Evolutionary conservation across 257 asterid species (phyloP).

Genomic region (Marsdenia floribunda): DNA sequence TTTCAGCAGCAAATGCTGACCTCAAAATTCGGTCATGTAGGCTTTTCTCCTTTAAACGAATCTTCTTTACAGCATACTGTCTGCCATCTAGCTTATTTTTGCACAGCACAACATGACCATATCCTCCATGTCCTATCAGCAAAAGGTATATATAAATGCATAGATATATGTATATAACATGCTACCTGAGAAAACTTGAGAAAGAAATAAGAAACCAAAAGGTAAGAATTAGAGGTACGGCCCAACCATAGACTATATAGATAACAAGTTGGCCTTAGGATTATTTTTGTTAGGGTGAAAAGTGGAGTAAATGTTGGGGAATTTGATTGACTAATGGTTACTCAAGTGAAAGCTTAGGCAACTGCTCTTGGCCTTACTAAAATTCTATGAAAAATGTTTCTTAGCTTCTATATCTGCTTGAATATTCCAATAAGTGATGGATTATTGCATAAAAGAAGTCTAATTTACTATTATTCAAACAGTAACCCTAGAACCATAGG

Average conservation of each 20-base stretch:
- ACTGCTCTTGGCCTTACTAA: neutral
- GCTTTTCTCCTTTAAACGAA: slow-evolving; percentile 79
- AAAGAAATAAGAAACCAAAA: neutral
- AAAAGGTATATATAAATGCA: slow-evolving; percentile 5
- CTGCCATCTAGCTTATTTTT: slow-evolving; percentile 96
- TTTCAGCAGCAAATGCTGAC: slow-evolving; percentile 32
- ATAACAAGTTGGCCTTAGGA: neutral
- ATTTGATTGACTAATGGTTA: no score
- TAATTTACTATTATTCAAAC: neutral
- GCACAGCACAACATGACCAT: slow-evolving; percentile 94
- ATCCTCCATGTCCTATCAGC: slow-evolving; percentile 90
- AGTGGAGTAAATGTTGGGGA: neutral
- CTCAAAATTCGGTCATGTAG: slow-evolving; percentile 87
- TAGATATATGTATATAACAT: neutral
- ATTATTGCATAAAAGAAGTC: neutral
- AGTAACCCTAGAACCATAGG: neutral
- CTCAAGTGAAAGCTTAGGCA: neutral
- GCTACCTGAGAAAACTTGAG: neutral
- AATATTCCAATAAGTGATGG: neutral
- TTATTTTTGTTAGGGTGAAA: no score
- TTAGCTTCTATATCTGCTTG: neutral
- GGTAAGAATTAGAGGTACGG: neutral
- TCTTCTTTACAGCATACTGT: slow-evolving; percentile 95
- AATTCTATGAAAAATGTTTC: neutral
- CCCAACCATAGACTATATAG: neutral